phyloP scores from a whole-genome alignment of 2,329 filamentous ascomycete species.

The Incumbomyces delicatus region DNA sequence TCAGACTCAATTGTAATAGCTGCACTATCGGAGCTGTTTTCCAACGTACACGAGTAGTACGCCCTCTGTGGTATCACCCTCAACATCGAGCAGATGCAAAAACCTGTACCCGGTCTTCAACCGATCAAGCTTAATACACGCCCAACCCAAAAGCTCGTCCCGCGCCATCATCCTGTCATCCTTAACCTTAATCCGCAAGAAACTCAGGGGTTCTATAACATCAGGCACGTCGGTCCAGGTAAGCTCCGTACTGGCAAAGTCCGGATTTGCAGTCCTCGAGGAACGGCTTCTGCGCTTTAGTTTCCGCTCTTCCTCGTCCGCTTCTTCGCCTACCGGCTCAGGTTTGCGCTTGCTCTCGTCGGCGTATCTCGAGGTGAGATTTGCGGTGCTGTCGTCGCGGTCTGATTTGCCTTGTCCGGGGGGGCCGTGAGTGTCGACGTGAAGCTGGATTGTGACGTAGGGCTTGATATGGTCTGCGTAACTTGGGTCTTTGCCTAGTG shows the following conservation, averaged over 20 bases:
- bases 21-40: conserved; percentile 35
- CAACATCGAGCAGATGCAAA: conserved; percentile 62
- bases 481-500: conserved; percentile 36
- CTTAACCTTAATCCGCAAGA: conserved; percentile 73
- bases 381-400: conserved; percentile 25
- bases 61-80: conserved; percentile 57
- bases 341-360: not conserved
- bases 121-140: conserved; percentile 75
- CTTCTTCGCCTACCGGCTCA: conserved; percentile 31
- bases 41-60: conserved; percentile 64
- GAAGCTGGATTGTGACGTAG: conserved; percentile 68
- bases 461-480: conserved; percentile 51
- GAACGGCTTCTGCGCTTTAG: conserved; percentile 52
- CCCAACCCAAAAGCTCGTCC: conserved; percentile 78
- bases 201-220: conserved; percentile 60
- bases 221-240: conserved; percentile 47
- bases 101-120: conserved; percentile 67
- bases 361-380: conserved; percentile 28
- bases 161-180: conserved; percentile 66
- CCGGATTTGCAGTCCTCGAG: conserved; percentile 50
- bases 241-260: conserved; percentile 53
- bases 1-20: too few relatives aligned
- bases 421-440: conserved; percentile 56
- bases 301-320: conserved; percentile 32
- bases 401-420: conserved; percentile 33